Evolutionary conservation across 176 grass and related monocot genomes (phyloP), one percentile per base, ranked within the genome.

Genomic region (Rhynchospora tenuis): DNA sequence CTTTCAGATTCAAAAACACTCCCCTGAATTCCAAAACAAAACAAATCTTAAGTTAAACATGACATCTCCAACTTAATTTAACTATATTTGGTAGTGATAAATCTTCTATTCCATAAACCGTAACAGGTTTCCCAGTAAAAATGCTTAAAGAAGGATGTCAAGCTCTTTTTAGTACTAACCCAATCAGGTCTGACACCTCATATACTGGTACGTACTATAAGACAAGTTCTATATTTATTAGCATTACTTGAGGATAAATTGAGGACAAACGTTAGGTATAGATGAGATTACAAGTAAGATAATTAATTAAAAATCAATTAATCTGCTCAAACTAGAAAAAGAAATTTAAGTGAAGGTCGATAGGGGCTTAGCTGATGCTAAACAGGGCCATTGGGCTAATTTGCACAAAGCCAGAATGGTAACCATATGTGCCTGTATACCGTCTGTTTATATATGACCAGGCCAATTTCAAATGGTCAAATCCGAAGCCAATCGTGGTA

Each of bases 1-100:
- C 93, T 78, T 95, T 95, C 20, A 95, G 82, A 67, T 92, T 95
- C 87, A 92, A 57, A 87, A 95, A 95, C 26, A 95, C 93, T 12
- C 83, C 93, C 93, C 90, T 93, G 67, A 26, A 73, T 83, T 55
- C 52, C 47, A 89, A 52, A 83, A 24, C 51, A 75, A 60, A 86
- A 8, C 15, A 89, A 84, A 20, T 3, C 14, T n/a, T 17, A 2
- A 78, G 14, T 56, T 63, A 46, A 60, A 26, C 20, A 63, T 46
- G 38, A 44, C 24, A 81, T 63, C 3, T 60, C 29, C 55, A 44
- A 44, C 28, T 44, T 14, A 44, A 26, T 59, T 59, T 56, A 1
- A 1, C 27, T 59, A 29, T 58, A 19, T 38, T 33, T 52, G 22
- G 15, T 3, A 27, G 4, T 51, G 23, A 77, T 51, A 54, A 8